These are phyloP conservation scores for Mortierella sp. DNA, from an alignment of 371 early-diverging fungal species.

Conservation along the genomic window DNA sequence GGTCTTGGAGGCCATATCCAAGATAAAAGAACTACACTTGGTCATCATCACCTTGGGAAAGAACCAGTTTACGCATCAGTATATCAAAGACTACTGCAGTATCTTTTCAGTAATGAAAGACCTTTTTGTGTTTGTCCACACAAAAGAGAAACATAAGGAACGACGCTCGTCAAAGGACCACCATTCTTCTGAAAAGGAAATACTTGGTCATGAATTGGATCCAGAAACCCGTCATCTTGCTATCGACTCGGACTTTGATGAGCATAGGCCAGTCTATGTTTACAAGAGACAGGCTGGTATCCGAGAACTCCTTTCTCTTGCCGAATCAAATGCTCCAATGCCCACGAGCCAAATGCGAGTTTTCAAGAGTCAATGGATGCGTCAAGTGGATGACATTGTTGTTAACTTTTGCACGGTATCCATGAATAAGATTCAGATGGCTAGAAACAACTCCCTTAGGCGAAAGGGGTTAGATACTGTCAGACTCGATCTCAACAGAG, in stretches of 20 bases:
- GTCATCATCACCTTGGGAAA: neutral
- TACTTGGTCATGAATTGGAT: neutral
- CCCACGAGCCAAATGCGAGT: slow-evolving; percentile 1
- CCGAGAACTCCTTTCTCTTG: slow-evolving; percentile 8
- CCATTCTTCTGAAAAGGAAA: neutral
- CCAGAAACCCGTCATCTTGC: neutral
- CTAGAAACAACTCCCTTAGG: no score
- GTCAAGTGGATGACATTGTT: neutral
- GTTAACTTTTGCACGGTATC: no score
- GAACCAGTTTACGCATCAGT: no score
- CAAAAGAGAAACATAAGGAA: neutral
- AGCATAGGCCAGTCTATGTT: neutral
- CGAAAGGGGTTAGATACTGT: no score
- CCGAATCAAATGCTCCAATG: slow-evolving; percentile 1
- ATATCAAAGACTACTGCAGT: slow-evolving; percentile 4
- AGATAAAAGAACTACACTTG: neutral
- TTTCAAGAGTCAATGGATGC: slow-evolving; percentile 15
- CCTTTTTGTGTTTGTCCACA: slow-evolving; percentile 11
- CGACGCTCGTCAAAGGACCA: neutral
- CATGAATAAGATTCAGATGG: no score
- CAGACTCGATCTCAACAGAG: no score
- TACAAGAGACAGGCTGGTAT: slow-evolving; percentile 6
- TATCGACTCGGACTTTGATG: slow-evolving; percentile 19
- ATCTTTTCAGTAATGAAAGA: slow-evolving; percentile 15
- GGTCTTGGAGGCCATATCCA: slow-evolving; percentile 5